These are phyloP conservation scores for Trametes cinnabarina DNA, from an alignment of 768 basidiomycete genomes.

Conservation along the genomic window DNA sequence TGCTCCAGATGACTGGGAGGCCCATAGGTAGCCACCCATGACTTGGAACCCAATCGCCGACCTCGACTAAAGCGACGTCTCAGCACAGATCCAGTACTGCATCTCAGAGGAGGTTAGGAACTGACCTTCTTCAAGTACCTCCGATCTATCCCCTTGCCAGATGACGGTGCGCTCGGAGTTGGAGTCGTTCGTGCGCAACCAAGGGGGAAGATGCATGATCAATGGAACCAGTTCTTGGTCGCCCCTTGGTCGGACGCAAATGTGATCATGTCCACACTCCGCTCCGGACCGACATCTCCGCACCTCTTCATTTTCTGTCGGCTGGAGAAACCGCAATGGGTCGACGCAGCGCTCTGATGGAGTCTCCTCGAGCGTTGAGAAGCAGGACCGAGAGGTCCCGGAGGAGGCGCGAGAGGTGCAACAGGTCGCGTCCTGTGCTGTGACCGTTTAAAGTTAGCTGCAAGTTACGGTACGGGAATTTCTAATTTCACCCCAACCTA, in stretches of 20 bases:
- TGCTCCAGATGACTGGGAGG: slow-evolving; percentile 37
- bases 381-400: slow-evolving; percentile 41
- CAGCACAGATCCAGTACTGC: no score
- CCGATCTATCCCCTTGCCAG: slow-evolving; percentile 69
- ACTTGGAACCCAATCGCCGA: slow-evolving; percentile 49
- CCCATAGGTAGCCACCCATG: slow-evolving; percentile 37
- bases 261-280: slow-evolving; percentile 38
- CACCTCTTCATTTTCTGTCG: not conserved
- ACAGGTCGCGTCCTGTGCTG: slow-evolving; percentile 26
- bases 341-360: slow-evolving; percentile 49
- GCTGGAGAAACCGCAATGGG: slow-evolving; percentile 48
- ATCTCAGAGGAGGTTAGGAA: not conserved
- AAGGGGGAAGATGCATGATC: slow-evolving; percentile 34
- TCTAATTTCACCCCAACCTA: slow-evolving; percentile 31
- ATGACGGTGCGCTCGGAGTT: slow-evolving; percentile 43
- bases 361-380: slow-evolving; percentile 28
- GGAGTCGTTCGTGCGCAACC: slow-evolving; percentile 6
- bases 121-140: slow-evolving; percentile 67
- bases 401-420: slow-evolving; percentile 18
- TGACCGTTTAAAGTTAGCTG: slow-evolving; percentile 8
- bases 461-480: not conserved
- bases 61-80: slow-evolving; percentile 42
- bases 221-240: slow-evolving; percentile 57
- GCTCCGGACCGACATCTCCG: slow-evolving; percentile 41
- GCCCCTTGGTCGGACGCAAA: slow-evolving; percentile 54